Evolutionary conservation across 2,329 filamentous ascomycete genomes (phyloP).

Genomic region (Pseudogymnoascus sp.): DNA sequence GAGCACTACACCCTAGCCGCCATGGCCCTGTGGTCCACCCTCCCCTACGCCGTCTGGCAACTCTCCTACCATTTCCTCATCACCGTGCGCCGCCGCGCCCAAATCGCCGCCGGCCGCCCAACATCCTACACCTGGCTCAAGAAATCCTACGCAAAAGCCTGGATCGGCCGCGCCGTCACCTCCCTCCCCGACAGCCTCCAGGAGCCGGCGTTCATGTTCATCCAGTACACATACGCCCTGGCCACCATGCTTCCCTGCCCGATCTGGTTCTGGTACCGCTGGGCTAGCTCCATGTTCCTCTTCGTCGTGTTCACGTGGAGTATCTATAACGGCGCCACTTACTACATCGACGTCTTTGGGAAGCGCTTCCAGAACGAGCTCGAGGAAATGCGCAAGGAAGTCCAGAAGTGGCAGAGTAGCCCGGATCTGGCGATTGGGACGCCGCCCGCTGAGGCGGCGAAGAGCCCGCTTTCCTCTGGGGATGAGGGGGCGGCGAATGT

Average conservation of each 20-base stretch:
- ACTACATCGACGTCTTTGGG: constrained; percentile 97
- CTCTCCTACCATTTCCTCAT: constrained; percentile 89
- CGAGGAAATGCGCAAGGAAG: constrained; percentile 78
- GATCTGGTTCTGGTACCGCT: constrained; percentile 85
- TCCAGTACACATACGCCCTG: constrained; percentile 86
- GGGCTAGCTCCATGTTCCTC: constrained; percentile 70
- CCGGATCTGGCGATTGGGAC: constrained; percentile 36
- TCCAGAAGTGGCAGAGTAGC: constrained; percentile 73
- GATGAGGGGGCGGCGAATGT: constrained; percentile 23
- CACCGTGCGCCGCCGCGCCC: constrained; percentile 84
- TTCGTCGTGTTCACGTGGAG: constrained; percentile 84
- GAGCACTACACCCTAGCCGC: constrained; percentile 70
- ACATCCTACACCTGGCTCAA: constrained; percentile 98
- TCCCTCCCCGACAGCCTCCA: constrained; percentile 67
- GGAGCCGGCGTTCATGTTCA: constrained; percentile 88
- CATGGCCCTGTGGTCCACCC: constrained; percentile 91
- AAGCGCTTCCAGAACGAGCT: constrained; percentile 95
- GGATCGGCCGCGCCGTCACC: constrained; percentile 80
- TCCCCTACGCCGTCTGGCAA: constrained; percentile 92
- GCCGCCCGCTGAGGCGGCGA: constrained; percentile 33
- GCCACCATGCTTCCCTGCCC: constrained; percentile 92
- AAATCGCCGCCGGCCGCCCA: constrained; percentile 89
- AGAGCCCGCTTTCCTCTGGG: constrained; percentile 13
- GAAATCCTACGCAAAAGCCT: constrained; percentile 79
- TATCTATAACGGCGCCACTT: constrained; percentile 93